These are phyloP conservation scores for Penicillium samsonianum DNA, from an alignment of 495 filamentous ascomycete species.

Conservation along the genomic window DNA sequence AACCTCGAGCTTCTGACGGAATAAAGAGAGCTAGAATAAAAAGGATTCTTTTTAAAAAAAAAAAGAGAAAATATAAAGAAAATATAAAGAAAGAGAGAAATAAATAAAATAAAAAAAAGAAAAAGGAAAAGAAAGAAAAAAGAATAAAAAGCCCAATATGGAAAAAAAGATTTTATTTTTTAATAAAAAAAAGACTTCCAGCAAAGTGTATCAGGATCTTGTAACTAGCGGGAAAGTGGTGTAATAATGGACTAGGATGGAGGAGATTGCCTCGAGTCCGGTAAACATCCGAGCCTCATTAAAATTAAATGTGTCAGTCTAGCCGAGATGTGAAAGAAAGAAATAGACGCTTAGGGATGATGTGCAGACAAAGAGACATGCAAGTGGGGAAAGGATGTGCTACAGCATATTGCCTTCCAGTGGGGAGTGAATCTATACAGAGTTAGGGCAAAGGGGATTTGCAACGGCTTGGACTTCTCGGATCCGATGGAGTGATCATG, in stretches of 20 bases:
- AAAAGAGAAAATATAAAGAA: constrained; percentile 20
- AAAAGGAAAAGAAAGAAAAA: not conserved
- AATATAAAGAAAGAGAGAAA: constrained; percentile 19
- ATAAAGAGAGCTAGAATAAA: constrained; percentile 8
- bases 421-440: constrained; percentile 24
- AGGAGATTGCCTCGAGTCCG: constrained; percentile 29
- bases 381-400: constrained; percentile 14
- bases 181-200: not conserved
- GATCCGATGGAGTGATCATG: constrained; percentile 25
- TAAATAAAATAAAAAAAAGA: constrained; percentile 8
- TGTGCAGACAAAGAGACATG: constrained; percentile 9
- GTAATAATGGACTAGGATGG: constrained; percentile 48
- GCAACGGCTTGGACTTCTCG: constrained; percentile 19
- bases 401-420: not conserved
- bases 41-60: constrained; percentile 7
- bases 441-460: constrained; percentile 4
- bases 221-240: constrained; percentile 45
- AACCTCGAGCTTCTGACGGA: constrained; percentile 2
- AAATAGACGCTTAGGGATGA: constrained; percentile 19
- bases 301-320: constrained; percentile 20
- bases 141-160: constrained; percentile 4
- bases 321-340: constrained; percentile 19
- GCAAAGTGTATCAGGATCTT: constrained; percentile 26
- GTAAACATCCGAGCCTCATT: constrained; percentile 25
- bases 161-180: no score